Base-by-base conservation (phyloP, 106 monocot species). In the Dioscorea zingiberensis region DNA sequence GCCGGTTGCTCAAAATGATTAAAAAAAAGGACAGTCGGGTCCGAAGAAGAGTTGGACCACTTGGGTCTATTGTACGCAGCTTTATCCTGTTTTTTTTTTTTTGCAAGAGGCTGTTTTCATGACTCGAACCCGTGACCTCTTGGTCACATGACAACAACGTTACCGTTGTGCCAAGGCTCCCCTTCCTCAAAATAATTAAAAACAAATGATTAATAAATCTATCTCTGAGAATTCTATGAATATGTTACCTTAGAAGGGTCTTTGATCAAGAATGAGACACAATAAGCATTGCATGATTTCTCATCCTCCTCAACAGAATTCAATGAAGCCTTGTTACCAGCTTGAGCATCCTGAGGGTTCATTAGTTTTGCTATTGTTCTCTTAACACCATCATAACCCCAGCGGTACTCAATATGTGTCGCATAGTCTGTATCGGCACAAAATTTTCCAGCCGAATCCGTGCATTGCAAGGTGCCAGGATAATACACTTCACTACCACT, bases 401-500 rank as follows among this genome's bases (percentile, higher is more conserved):
- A 95, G 0, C 94, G 81, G 27, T 95, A 87, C 1, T 91, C 87
- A 14, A 88, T 90, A 48, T 95, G 94, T 0, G 80, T 73, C 0
- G 82, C 76, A 48, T 91, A 91, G 18, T 95, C 94, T 3, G 82
- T 84, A 47, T 95, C 94, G 6, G 87, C 77, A 57, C 80, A 62
- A 19, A 91, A 61, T 53, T 82, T 81, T 7, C 90, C 87, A 21
- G 81, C 81, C 0, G 82, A 71, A 29, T 76, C 76, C 30, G 63
- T 70, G 65, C 85, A 91, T 55, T 84, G 87, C 12, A 28, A 64
- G 21, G 91, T 95, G 14, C 91, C 87, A 0, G 94, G 94, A 59
- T 95, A 95, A 71, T 95, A 95, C 16, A 95, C 87, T 69, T 95
- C 91, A 27, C 94, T 83, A 2, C 94, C 94, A 48, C 94, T 91